Percentiles rank a stretch among this genome's conserved stretches.
These are phyloP conservation scores for Inonotus obliquus DNA, from an alignment of 1,284 basidiomycete genomes.

Conservation along the genomic window DNA sequence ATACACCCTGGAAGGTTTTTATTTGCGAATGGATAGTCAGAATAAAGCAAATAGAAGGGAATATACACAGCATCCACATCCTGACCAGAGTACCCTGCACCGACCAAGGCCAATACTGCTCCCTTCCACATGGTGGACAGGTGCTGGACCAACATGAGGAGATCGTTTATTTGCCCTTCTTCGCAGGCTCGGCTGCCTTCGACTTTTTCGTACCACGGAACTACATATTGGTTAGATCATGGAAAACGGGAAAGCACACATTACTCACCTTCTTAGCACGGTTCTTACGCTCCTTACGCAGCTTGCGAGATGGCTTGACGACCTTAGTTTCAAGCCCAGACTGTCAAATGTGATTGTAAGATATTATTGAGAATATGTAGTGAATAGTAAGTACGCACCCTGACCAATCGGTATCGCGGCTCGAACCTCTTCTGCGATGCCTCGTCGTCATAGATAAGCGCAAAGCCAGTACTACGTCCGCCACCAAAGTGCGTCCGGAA, in stretches of 20 bases:
- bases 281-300: slow-evolving; percentile 99
- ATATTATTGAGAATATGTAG: neutral
- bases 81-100: neutral
- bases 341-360: slow-evolving; percentile 37
- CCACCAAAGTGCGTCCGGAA: slow-evolving; percentile 97
- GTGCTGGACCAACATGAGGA: neutral
- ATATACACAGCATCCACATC: slow-evolving; percentile 11
- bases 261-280: slow-evolving; percentile 87
- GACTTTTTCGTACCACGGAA: slow-evolving; percentile 88
- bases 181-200: slow-evolving; percentile 86
- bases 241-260: neutral
- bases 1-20: slow-evolving; percentile 22
- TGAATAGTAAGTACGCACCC: slow-evolving; percentile 56
- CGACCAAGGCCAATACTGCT: neutral
- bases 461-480: slow-evolving; percentile 96
- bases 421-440: slow-evolving; percentile 95
- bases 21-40: slow-evolving; percentile 9
- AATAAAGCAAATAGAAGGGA: neutral
- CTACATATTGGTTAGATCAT: slow-evolving; percentile 34
- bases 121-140: neutral
- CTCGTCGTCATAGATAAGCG: slow-evolving; percentile 97
- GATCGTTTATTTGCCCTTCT: slow-evolving; percentile 74
- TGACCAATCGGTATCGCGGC: slow-evolving; percentile 92
- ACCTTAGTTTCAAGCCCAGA: slow-evolving; percentile 82
- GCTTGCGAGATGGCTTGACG: slow-evolving; percentile 92